Percentiles rank a stretch among this genome's conserved stretches.
phyloP scores from a whole-genome alignment of 2,329 filamentous ascomycete genomes.

The Thyridium curvatum region DNA sequence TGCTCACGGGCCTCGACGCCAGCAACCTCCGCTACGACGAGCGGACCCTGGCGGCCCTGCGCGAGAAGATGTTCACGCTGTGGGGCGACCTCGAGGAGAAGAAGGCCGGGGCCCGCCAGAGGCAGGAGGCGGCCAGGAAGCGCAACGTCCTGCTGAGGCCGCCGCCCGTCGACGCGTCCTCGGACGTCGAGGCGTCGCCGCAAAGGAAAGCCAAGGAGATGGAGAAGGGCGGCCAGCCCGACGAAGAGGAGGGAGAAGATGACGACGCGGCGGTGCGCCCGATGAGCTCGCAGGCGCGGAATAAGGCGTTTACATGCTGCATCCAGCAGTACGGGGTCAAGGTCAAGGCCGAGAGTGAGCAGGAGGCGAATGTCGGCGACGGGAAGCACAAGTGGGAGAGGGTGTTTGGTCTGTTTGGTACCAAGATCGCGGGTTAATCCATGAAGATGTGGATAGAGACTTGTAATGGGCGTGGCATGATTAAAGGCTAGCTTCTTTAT shows the following conservation, averaged over 20 bases:
- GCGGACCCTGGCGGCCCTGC: conserved; percentile 43
- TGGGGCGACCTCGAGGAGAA: conserved; percentile 83
- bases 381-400: conserved; percentile 49
- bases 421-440: conserved; percentile 37
- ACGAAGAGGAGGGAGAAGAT: conserved; percentile 8
- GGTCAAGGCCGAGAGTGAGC: conserved; percentile 30
- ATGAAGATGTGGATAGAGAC: too few relatives aligned
- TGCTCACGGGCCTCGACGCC: conserved; percentile 41
- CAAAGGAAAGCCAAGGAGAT: neutral
- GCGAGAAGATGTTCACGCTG: conserved; percentile 66
- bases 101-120: conserved; percentile 46
- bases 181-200: conserved; percentile 21
- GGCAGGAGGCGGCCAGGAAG: conserved; percentile 9
- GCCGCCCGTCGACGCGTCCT: conserved; percentile 28
- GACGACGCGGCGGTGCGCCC: conserved; percentile 6
- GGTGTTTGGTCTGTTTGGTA: conserved; percentile 59
- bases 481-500: neutral
- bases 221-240: conserved; percentile 8
- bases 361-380: conserved; percentile 36
- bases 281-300: conserved; percentile 28
- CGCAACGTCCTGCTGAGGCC: conserved; percentile 13
- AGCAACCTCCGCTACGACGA: conserved; percentile 48
- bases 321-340: conserved; percentile 64
- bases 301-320: conserved; percentile 63
- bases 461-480: neutral